Evolutionary conservation across 2,329 filamentous ascomycete species (phyloP).

Genomic region (Fusarium foetens): DNA sequence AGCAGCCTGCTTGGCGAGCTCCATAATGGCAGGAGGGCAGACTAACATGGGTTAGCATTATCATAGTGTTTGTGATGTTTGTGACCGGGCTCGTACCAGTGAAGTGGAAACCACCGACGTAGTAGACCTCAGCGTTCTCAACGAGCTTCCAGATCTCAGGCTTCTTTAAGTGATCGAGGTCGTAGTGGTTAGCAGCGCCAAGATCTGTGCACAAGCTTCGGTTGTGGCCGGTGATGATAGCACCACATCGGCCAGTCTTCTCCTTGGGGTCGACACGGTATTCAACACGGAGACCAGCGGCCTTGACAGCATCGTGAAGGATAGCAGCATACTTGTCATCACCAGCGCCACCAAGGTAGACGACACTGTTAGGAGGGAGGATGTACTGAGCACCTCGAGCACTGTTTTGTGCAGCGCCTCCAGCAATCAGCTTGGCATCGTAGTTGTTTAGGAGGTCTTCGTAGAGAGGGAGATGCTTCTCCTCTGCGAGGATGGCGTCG

Average conservation of each 20-base stretch:
- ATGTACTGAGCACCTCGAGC: conserved; percentile 97
- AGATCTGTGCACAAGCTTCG: conserved; percentile 95
- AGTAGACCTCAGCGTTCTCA: conserved; percentile 88
- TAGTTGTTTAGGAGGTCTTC: conserved; percentile 94
- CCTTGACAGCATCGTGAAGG: conserved; percentile 84
- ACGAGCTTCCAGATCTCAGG: conserved; percentile 92
- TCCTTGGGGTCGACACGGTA: conserved; percentile 89
- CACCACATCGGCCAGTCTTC: conserved; percentile 93
- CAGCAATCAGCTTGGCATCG: conserved; percentile 93
- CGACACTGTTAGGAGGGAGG: conserved; percentile 86
- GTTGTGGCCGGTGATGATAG: conserved; percentile 96
- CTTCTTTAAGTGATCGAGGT: conserved; percentile 90
- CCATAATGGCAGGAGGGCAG: conserved; percentile 88
- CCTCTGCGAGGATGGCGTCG: conserved; percentile 95
- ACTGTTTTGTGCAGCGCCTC: conserved; percentile 97
- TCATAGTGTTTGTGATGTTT: background rate
- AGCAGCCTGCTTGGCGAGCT: conserved; percentile 90
- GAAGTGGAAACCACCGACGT: conserved; percentile 96
- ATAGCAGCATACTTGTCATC: conserved; percentile 95
- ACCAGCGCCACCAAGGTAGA: conserved; percentile 94
- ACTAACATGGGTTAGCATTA: conserved; percentile 59
- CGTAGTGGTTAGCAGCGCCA: conserved; percentile 96
- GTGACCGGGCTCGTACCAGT: conserved; percentile 61
- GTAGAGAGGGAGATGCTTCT: conserved; percentile 89
- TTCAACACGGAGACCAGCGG: conserved; percentile 90